phyloP scores from a whole-genome alignment of 495 filamentous ascomycete genomes.

The Xylaria cubensis region DNA sequence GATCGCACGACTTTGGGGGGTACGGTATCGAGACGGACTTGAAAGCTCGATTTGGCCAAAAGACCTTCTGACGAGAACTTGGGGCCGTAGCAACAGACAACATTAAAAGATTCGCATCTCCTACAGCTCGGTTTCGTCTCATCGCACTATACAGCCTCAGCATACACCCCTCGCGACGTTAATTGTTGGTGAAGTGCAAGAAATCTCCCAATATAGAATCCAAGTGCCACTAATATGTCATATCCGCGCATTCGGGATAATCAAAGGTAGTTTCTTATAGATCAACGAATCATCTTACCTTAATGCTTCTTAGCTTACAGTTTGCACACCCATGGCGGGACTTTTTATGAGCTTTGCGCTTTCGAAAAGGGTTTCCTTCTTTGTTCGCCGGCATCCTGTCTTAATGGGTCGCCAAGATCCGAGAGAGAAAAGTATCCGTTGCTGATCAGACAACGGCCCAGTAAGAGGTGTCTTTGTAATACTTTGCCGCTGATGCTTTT shows the following conservation, averaged over 20 bases:
- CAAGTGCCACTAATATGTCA: not conserved
- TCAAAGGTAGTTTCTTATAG: not conserved
- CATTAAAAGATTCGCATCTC: constrained; percentile 49
- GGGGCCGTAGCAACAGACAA: constrained; percentile 50
- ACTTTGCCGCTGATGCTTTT: not conserved
- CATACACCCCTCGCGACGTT: not conserved
- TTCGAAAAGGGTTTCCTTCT: constrained; percentile 23
- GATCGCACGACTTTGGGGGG: not conserved
- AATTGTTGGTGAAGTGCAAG: not conserved
- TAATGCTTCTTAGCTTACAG: constrained; percentile 56
- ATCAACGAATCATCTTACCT: constrained; percentile 39
- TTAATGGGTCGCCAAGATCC: not conserved
- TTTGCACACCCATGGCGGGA: constrained; percentile 53
- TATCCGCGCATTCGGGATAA: not conserved
- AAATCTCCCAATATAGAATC: not conserved
- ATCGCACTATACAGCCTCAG: constrained; percentile 45
- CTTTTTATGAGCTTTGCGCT: constrained; percentile 51
- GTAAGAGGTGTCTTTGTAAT: not conserved
- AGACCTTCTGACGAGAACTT: constrained; percentile 20
- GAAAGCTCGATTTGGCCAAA: constrained; percentile 6
- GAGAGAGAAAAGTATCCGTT: not conserved
- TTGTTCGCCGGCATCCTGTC: constrained; percentile 1
- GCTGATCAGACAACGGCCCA: not conserved
- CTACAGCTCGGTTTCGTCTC: constrained; percentile 51
- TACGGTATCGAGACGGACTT: not conserved